Evolutionary conservation across 371 early-diverging fungal genomes (phyloP).

Genomic region (Syncephalastrum racemosum): DNA sequence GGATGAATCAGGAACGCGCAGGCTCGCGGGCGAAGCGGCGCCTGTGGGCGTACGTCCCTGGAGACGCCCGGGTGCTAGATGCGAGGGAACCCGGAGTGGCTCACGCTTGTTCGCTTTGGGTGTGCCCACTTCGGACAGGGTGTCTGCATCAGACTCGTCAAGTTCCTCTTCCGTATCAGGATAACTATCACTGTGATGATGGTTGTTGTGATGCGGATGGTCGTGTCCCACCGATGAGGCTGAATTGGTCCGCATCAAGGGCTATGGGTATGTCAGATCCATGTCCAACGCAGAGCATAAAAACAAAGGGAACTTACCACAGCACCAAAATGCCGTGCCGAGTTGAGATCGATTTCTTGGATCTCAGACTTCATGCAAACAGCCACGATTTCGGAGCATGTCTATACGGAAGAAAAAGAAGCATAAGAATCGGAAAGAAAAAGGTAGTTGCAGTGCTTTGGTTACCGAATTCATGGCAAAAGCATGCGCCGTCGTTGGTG

Average conservation of each 20-base stretch:
- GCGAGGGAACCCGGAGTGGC: no score
- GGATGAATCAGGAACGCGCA: slow-evolving; percentile 20
- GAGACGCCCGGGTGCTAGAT: slow-evolving; percentile 7
- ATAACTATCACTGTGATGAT: slow-evolving; percentile 34
- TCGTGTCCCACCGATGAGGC: slow-evolving; percentile 23
- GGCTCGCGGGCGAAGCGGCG: slow-evolving; percentile 29
- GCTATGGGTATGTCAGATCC: slow-evolving; percentile 10
- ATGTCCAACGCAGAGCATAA: not conserved
- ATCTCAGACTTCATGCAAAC: slow-evolving; percentile 58
- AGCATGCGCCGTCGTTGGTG: slow-evolving; percentile 38
- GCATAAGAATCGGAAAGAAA: not conserved
- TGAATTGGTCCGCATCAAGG: slow-evolving; percentile 29
- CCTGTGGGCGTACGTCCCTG: slow-evolving; percentile 14
- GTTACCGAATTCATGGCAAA: slow-evolving; percentile 40
- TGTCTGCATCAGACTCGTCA: slow-evolving; percentile 38
- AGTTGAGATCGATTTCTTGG: slow-evolving; percentile 53
- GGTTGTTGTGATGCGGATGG: slow-evolving; percentile 13
- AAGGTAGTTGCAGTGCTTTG: slow-evolving; percentile 1
- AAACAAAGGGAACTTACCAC: slow-evolving; percentile 5
- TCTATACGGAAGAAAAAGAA: slow-evolving; percentile 12
- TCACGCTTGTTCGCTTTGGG: no score
- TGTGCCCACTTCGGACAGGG: not conserved
- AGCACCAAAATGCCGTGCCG: slow-evolving; percentile 13
- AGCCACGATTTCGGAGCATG: slow-evolving; percentile 37
- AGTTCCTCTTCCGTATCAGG: slow-evolving; percentile 60